A percentile compares a stretch with the other conserved stretches of the same genome.
Conservation (phyloP, 2,329 filamentous ascomycete genomes). For the Colletotrichum liaoningense region DNA sequence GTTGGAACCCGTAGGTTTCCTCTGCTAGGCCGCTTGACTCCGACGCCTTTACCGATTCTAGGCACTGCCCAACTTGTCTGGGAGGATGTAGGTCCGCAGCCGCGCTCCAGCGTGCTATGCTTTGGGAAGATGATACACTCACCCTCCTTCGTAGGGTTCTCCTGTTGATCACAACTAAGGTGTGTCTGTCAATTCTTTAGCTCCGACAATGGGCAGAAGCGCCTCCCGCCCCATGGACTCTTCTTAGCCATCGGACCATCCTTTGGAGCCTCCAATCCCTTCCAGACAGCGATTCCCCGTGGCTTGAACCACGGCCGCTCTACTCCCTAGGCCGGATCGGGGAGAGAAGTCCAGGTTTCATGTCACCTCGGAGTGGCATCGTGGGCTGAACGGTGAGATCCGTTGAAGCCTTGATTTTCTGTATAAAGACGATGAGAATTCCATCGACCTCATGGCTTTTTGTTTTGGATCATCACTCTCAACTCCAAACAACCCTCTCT, state of each 20-base stretch:
- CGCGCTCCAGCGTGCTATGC: too few species aligned
- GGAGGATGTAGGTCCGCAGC: not conserved
- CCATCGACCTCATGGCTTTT: not conserved
- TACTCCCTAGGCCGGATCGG: constrained; percentile 8
- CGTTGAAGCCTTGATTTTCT: not conserved
- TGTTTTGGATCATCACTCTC: not conserved
- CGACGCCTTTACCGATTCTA: constrained; percentile 1
- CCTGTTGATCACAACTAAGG: constrained; percentile 7
- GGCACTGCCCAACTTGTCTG: not conserved
- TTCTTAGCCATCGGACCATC: not conserved
- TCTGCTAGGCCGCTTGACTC: not conserved
- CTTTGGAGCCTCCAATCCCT: not conserved
- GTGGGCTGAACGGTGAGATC: not conserved
- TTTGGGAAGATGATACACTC: not conserved
- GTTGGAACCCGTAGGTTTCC: not conserved
- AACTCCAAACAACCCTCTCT: not conserved
- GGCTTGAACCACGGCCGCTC: constrained; percentile 14
- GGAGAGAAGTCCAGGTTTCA: not conserved
- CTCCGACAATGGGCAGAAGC: not conserved
- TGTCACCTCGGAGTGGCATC: not conserved
- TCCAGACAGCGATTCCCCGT: not conserved
- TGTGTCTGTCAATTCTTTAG: not conserved
- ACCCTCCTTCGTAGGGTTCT: not conserved
- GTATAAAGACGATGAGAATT: constrained; percentile 19
- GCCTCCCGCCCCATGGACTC: constrained; percentile 1